Conservation (phyloP, 495 filamentous ascomycete genomes). For the Trichoderma orchidacearum region DNA sequence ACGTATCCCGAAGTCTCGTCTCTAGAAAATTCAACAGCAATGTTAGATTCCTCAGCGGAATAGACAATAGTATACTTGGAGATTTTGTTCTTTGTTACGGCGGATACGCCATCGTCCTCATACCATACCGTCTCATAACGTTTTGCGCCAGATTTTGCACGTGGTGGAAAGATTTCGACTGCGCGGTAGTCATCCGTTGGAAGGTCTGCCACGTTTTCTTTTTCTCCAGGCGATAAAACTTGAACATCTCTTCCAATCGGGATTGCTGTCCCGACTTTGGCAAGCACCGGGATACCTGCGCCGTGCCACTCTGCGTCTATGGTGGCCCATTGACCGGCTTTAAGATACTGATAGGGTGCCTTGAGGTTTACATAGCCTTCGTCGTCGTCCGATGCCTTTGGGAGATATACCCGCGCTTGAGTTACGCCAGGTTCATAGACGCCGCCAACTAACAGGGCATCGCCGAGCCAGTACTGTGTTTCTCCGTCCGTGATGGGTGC, state of each 20-base stretch:
- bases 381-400: slow-evolving; percentile 29
- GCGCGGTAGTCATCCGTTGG: slow-evolving; percentile 47
- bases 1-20: slow-evolving; percentile 23
- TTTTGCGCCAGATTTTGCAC: slow-evolving; percentile 6
- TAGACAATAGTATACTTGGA: slow-evolving; percentile 30
- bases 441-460: slow-evolving; percentile 49
- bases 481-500: slow-evolving; percentile 39
- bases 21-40: slow-evolving; percentile 23
- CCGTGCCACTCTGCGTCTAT: slow-evolving; percentile 42
- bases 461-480: slow-evolving; percentile 58
- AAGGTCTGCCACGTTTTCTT: slow-evolving; percentile 37
- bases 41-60: slow-evolving; percentile 23
- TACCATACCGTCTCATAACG: slow-evolving; percentile 29
- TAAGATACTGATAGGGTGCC: slow-evolving; percentile 41
- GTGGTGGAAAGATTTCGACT: slow-evolving; percentile 51
- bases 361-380: slow-evolving; percentile 50
- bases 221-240: slow-evolving; percentile 40
- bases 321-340: slow-evolving; percentile 46
- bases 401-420: slow-evolving; percentile 45
- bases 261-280: slow-evolving; percentile 43
- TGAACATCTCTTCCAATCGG: slow-evolving; percentile 44
- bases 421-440: slow-evolving; percentile 45
- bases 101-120: slow-evolving; percentile 47
- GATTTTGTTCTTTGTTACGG: slow-evolving; percentile 17
- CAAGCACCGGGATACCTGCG: slow-evolving; percentile 46